Evolutionary conservation across 768 basidiomycete species (phyloP).

Genomic region (Mycena haematopus): DNA sequence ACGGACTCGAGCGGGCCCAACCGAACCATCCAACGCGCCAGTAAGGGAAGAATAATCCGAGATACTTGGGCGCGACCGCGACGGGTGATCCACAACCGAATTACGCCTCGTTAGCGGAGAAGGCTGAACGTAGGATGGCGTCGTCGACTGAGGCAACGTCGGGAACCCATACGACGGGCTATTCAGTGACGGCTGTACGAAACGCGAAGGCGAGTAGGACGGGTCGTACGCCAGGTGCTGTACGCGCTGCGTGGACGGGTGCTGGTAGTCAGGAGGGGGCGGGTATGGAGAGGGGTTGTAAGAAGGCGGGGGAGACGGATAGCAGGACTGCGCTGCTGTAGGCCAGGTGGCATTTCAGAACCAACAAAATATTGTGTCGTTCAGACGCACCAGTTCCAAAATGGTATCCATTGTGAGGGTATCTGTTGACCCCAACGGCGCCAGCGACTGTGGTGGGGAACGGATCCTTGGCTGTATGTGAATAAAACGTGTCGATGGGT

Average conservation of each 20-base stretch:
- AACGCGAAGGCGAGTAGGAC: conserved; percentile 23
- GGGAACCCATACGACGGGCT: conserved; percentile 23
- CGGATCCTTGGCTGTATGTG: not conserved
- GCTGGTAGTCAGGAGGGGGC: not conserved
- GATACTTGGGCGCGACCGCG: conserved; percentile 7
- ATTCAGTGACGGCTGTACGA: conserved; percentile 24
- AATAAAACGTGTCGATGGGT: conserved; percentile 10
- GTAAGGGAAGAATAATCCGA: conserved; percentile 25
- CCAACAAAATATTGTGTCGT: not conserved
- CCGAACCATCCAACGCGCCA: conserved; percentile 20
- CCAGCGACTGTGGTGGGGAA: conserved; percentile 20
- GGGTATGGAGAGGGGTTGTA: conserved; percentile 9
- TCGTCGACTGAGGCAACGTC: conserved; percentile 14
- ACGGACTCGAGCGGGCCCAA: conserved; percentile 14
- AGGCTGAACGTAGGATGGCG: not conserved
- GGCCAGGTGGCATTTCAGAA: conserved; percentile 14
- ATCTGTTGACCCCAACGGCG: conserved; percentile 9
- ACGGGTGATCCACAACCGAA: conserved; percentile 16
- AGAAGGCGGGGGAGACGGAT: conserved; percentile 6
- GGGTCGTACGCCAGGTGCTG: conserved; percentile 18
- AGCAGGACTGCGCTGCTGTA: conserved; percentile 18
- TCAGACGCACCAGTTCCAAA: conserved; percentile 20
- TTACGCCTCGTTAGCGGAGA: conserved; percentile 25
- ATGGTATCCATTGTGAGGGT: conserved; percentile 12
- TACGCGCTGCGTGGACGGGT: conserved; percentile 7